These are phyloP conservation scores for Mortierella sp. DNA, from an alignment of 371 early-diverging fungal species.

Conservation along the genomic window DNA sequence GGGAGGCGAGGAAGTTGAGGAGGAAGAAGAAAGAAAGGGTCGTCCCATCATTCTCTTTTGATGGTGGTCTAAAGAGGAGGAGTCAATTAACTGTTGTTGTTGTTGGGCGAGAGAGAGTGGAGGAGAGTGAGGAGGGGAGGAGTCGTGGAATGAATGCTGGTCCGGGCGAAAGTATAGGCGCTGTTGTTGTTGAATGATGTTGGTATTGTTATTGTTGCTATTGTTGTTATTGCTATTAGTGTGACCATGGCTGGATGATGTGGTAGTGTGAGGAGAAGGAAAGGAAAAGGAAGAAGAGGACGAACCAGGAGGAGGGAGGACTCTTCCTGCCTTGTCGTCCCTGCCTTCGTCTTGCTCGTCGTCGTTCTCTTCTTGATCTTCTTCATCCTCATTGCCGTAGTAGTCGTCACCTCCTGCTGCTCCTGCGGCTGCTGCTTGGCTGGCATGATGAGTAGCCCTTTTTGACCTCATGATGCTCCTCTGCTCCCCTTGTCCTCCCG, in stretches of 20 bases:
- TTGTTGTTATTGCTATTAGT: slow-evolving; percentile 11
- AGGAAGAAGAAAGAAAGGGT: slow-evolving; percentile 22
- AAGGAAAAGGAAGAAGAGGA: background rate
- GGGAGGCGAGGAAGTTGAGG: slow-evolving; percentile 11
- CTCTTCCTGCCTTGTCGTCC: background rate
- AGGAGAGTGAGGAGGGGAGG: background rate
- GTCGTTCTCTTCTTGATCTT: slow-evolving; percentile 15
- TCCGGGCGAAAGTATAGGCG: slow-evolving; percentile 10
- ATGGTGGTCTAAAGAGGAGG: slow-evolving; percentile 13
- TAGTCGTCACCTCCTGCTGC: slow-evolving; percentile 29
- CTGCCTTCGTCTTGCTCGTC: slow-evolving; percentile 15
- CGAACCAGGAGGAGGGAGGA: background rate
- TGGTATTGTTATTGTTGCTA: slow-evolving; percentile 5
- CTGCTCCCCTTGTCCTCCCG: slow-evolving; percentile 13
- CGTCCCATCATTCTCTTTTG: slow-evolving; percentile 20
- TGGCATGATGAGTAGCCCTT: slow-evolving; percentile 43
- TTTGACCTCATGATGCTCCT: slow-evolving; percentile 45
- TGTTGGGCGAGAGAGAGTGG: slow-evolving; percentile 3
- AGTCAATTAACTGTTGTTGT: slow-evolving; percentile 8
- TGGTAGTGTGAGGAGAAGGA: slow-evolving; percentile 21
- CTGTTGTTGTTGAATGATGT: slow-evolving; percentile 4
- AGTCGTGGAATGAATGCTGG: background rate
- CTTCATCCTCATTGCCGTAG: slow-evolving; percentile 14
- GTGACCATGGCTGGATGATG: background rate
- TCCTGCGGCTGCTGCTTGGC: slow-evolving; percentile 25